Base-by-base conservation (phyloP, 768 basidiomycete genomes). In the Trametes maxima region DNA sequence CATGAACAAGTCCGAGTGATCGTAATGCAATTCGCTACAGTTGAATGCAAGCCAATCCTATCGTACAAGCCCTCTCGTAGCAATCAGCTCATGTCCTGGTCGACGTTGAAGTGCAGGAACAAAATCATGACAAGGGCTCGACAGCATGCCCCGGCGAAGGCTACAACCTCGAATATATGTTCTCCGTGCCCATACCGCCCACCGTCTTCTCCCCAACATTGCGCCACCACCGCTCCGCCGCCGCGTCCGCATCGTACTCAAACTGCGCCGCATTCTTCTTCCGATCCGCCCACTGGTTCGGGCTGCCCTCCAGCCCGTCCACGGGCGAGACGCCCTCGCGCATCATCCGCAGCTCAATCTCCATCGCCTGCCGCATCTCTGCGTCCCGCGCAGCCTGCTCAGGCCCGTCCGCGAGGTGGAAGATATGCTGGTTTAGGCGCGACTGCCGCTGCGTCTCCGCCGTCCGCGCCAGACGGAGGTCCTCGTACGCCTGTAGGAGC, bases 201-300 rank as follows among this genome's bases (percentile, higher is more conserved):
- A n/a, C n/a, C n/a, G n/a, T n/a, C n/a, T n/a, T n/a, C n/a, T n/a
- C n/a, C n/a, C n/a, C 79, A 6, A 71, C 59, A 12, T 72, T 69
- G 1, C 43, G 59, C 82, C 81, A 84, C 81, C 84, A 86, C 56
- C 66, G 67, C 46, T 85, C 80, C 6, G 78, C 83, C 37, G 73
- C 82, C 11, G 25, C 70, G 46, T 85, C 83, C 0, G 83, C 81
- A 59, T 86, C 84, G 60, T 85, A 85, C 14, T 77, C 75, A 70
- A 85, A 86, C 65, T 81, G 79, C 5, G 64, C 65, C 37, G 48
- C 58, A 54, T 71, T 85, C 76, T 83, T 84, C 52, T 68, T 71
- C 66, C 75, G 77, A 68, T 87, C 85, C 5, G 84, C 83, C 85
- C 85, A 86, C 62, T 83, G 77, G 62, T 86, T 86, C 57, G 76